A percentile compares a stretch with the other conserved stretches of the same genome.
Evolutionary conservation across 306 rosid genomes (phyloP).

Genomic region (Prunus davidiana): DNA sequence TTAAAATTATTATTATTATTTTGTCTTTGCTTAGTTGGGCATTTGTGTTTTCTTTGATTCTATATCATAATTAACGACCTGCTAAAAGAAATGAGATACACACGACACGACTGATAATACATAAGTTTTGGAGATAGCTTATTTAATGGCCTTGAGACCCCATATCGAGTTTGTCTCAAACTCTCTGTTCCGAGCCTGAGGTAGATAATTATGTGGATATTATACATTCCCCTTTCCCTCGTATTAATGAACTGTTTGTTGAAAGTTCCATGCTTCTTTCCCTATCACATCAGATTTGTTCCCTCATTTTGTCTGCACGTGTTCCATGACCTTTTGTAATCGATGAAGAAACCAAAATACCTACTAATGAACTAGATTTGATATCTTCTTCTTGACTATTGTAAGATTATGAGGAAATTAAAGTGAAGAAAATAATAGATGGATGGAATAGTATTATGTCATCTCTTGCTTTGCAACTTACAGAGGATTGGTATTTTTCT

Average conservation of each 20-base stretch:
- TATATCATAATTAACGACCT: too few species aligned
- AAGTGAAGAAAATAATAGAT: not conserved
- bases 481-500: constrained; percentile 13
- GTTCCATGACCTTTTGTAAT: constrained; percentile 11
- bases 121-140: constrained; percentile 8
- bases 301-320: constrained; percentile 11
- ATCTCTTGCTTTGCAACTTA: constrained; percentile 7
- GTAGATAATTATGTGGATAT: constrained; percentile 14
- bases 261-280: constrained; percentile 1
- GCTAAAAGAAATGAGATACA: too few species aligned
- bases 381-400: constrained; percentile 7
- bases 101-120: constrained; percentile 15
- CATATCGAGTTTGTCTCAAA: constrained; percentile 29
- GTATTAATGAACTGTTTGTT: constrained; percentile 5
- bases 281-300: constrained; percentile 7
- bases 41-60: too few species aligned
- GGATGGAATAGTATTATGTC: not conserved
- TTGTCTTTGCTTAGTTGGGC: not conserved
- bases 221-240: constrained; percentile 18
- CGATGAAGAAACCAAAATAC: constrained; percentile 9
- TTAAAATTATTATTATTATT: too few species aligned
- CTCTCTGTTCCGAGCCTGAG: constrained; percentile 7
- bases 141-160: constrained; percentile 22
- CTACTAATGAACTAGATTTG: not conserved
- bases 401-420: not conserved